Base-by-base conservation (phyloP, 257 asterid genomes). In the Solanum neorickii region DNA sequence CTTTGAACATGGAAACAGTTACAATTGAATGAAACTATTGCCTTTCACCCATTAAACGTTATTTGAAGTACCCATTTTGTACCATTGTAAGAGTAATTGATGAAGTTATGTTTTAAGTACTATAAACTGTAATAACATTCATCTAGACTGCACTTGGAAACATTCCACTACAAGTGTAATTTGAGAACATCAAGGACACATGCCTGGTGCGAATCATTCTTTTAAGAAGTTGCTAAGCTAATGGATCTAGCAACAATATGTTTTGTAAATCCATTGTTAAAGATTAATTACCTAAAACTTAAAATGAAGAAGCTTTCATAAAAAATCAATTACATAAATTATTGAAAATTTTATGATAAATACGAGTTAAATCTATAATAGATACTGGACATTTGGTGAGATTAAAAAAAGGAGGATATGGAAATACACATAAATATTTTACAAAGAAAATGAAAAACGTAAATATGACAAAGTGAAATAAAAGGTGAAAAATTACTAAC, bases 231-330 rank as follows among this genome's bases (percentile, higher is more conserved):
- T 87, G 90, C 96, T 92, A 52, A 83, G 98, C 97, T 86, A 95
- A 88, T 6, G 99, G 99, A 90, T 98, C 99, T 68, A 96, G 95
- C 97, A 98, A 96, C 88, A 96, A 87, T 87, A 96, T 94, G 90
- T 96, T 96, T 85, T 98, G 93, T 89, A 96, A 90, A 91, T 96
- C 93, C 96, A 95, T 96, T 77, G 94, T 92, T 52, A 16, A 16
- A 6, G 6, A 52, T 52, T 52, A 52, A 52, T 52, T 21, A 52
- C 10, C 62, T 52, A 16, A 52, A 16, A 1, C 23, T 52, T 23
- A 52, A 52, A 52, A 52, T 52, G 62, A 52, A 52, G 23, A 52
- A 2, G 62, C 23, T 52, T 46, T 42, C 2, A 52, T 52, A 49
- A 49, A 23, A 16, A 52, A 1, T 52, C 62, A 52, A 52, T 52